Percentiles rank a stretch among this genome's conserved stretches.
Conservation (phyloP, 257 asterid species). For the Haberlea rhodopensis region DNA sequence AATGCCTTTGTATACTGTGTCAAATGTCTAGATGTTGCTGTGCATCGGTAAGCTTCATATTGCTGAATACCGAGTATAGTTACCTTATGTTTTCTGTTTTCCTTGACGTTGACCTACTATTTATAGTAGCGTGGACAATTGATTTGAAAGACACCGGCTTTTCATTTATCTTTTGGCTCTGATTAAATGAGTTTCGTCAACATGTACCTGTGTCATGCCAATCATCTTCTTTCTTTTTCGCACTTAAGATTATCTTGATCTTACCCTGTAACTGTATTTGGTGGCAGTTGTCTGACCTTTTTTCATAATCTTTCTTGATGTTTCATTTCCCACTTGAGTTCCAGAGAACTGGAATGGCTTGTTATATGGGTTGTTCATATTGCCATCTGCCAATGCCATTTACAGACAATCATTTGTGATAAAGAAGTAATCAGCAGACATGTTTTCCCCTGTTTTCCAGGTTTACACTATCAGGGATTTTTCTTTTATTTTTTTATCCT, state of each 20-base stretch:
- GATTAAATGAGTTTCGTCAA: neutral
- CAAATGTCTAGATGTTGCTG: slow-evolving; percentile 46
- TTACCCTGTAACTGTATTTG: no score
- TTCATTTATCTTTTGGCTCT: neutral
- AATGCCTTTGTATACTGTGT: slow-evolving; percentile 59
- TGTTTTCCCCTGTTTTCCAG: neutral
- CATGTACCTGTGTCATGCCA: neutral
- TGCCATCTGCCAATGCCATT: no score
- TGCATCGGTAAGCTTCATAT: slow-evolving; percentile 59
- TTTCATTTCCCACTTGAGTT: no score
- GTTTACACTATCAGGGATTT: neutral
- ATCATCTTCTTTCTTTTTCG: neutral
- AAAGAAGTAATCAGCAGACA: no score
- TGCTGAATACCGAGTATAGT: neutral
- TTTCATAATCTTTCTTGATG: no score
- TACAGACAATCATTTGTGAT: no score
- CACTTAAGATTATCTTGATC: neutral
- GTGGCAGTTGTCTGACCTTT: no score
- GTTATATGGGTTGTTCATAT: no score
- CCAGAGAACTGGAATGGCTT: no score
- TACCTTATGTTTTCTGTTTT: neutral
- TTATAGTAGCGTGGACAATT: neutral
- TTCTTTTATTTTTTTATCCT: neutral
- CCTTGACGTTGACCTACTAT: neutral
- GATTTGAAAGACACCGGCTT: neutral